These are phyloP conservation scores for Lachnellula subtilissima DNA, from an alignment of 2,329 filamentous ascomycete genomes.

Conservation along the genomic window DNA sequence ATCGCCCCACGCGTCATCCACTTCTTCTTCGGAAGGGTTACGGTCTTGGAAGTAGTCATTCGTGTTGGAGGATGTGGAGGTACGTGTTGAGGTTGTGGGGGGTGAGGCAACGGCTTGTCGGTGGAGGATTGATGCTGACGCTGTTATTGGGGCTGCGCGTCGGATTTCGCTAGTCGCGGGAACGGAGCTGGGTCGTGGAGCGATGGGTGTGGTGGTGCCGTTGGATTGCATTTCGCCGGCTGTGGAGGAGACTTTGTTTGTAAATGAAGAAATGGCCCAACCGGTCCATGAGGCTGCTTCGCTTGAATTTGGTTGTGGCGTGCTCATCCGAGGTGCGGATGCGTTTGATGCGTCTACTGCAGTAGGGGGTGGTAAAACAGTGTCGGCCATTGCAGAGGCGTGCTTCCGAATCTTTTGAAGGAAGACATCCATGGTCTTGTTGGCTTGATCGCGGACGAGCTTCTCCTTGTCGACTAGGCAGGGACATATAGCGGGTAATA, in stretches of 20 bases:
- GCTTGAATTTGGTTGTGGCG: conserved; percentile 55
- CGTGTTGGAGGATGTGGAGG: conserved; percentile 43
- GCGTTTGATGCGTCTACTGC: conserved; percentile 40
- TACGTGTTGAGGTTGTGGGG: conserved; percentile 39
- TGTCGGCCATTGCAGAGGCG: conserved; percentile 73
- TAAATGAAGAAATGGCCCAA: conserved; percentile 98
- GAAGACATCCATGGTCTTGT: conserved; percentile 84
- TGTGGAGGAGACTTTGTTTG: conserved; percentile 82
- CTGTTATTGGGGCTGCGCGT: conserved; percentile 34
- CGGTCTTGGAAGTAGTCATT: conserved; percentile 52
- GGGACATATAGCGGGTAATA: conserved; percentile 80
- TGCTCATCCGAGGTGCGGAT: conserved; percentile 68
- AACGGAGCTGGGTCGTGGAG: conserved; percentile 38
- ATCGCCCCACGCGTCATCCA: conserved; percentile 59
- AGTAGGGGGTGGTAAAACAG: conserved; percentile 62
- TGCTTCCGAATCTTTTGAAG: conserved; percentile 78
- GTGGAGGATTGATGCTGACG: conserved; percentile 55
- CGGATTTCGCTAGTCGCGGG: conserved; percentile 36
- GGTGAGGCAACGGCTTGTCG: conserved; percentile 55
- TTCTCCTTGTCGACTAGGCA: conserved; percentile 92
- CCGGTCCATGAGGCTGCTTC: conserved; percentile 76
- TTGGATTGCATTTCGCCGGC: conserved; percentile 74
- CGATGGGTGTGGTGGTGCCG: conserved; percentile 36
- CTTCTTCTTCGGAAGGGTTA: conserved; percentile 56
- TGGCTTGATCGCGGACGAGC: conserved; percentile 84